These are phyloP conservation scores for Pyrus betulifolia DNA, from an alignment of 306 rosid species.

Conservation along the genomic window DNA sequence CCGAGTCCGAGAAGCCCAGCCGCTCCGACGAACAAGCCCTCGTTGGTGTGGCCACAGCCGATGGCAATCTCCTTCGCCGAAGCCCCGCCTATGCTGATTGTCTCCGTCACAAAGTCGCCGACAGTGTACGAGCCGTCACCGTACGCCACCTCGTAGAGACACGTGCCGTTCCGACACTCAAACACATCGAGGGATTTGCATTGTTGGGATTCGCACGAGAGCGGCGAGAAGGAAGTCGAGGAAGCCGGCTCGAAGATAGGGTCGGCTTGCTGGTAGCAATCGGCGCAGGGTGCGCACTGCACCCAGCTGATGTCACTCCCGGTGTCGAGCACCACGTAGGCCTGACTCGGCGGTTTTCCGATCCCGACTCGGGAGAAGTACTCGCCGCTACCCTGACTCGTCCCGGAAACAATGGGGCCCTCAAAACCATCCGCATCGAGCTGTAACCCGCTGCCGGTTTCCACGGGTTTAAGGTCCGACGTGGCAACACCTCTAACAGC, in stretches of 20 bases:
- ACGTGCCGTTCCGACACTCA: constrained; percentile 63
- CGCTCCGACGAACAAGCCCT: constrained; percentile 77
- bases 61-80: constrained; percentile 41
- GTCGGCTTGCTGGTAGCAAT: constrained; percentile 79
- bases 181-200: constrained; percentile 68
- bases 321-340: constrained; percentile 76
- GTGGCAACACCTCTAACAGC: constrained; percentile 21
- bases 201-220: constrained; percentile 46
- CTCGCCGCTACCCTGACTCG: constrained; percentile 96
- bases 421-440: constrained; percentile 27
- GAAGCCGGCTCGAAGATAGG: constrained; percentile 66
- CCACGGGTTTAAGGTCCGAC: constrained; percentile 40
- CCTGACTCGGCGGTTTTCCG: constrained; percentile 63
- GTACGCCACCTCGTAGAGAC: constrained; percentile 83
- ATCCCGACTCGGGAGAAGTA: constrained; percentile 81
- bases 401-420: constrained; percentile 61
- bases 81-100: constrained; percentile 46
- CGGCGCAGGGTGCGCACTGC: constrained; percentile 87
- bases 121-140: constrained; percentile 95
- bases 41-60: constrained; percentile 86
- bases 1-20: constrained; percentile 90
- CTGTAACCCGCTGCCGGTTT: background rate
- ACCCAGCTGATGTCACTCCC: constrained; percentile 98
- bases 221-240: constrained; percentile 47
- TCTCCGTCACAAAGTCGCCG: constrained; percentile 73